Percentiles rank a stretch among this genome's conserved stretches.
These are phyloP conservation scores for Trapa incisa DNA, from an alignment of 345 rosid species.

Conservation along the genomic window DNA sequence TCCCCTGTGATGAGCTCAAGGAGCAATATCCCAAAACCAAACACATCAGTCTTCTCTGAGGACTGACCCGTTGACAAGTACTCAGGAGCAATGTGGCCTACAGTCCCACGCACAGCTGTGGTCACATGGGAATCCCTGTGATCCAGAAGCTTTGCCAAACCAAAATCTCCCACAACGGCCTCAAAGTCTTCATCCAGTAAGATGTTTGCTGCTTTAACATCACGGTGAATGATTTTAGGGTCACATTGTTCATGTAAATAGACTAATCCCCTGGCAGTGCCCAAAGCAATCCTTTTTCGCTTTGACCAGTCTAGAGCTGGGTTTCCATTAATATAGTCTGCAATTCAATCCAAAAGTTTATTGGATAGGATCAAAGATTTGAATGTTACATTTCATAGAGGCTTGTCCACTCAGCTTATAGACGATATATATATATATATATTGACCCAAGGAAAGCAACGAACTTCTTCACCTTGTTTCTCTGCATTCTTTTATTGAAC, in stretches of 20 bases:
- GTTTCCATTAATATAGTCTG: constrained; percentile 51
- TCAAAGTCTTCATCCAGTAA: constrained; percentile 82
- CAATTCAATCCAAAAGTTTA: not conserved
- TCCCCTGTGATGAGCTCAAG: constrained; percentile 91
- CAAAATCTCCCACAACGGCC: constrained; percentile 98
- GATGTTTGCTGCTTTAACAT: constrained; percentile 95
- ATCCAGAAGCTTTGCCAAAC: constrained; percentile 90
- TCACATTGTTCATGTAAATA: constrained; percentile 93
- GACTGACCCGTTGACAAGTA: constrained; percentile 87
- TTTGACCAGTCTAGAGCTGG: constrained; percentile 82
- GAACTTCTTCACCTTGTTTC: too few species aligned
- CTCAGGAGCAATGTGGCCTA: constrained; percentile 93
- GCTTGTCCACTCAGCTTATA: too few species aligned
- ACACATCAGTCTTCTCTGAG: constrained; percentile 89
- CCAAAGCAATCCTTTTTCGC: constrained; percentile 76
- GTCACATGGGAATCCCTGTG: constrained; percentile 93
- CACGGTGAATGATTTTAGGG: constrained; percentile 87
- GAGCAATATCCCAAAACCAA: constrained; percentile 85
- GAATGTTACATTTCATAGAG: not conserved
- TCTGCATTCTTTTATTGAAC: too few species aligned
- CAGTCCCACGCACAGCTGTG: constrained; percentile 88
- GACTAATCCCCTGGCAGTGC: constrained; percentile 78
- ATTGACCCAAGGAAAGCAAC: too few species aligned
- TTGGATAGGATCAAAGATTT: not conserved
- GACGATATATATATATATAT: too few species aligned